These are phyloP conservation scores for Chlorencoelia australis DNA, from an alignment of 2,329 filamentous ascomycete genomes.

Conservation along the genomic window DNA sequence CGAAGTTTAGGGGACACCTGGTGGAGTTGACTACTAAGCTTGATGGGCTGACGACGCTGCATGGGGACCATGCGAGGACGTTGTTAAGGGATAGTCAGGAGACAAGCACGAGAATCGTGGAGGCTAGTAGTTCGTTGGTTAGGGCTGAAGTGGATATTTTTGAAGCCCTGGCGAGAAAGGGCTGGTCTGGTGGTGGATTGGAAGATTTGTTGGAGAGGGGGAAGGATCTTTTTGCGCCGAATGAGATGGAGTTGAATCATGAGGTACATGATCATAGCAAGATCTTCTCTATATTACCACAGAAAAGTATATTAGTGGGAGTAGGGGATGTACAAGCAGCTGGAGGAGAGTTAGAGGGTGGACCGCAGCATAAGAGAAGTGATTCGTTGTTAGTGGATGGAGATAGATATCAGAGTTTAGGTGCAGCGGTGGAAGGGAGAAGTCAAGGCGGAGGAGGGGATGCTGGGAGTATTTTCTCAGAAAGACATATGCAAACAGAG, in stretches of 20 bases:
- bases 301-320: constrained; percentile 53
- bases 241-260: constrained; percentile 27
- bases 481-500: constrained; percentile 26
- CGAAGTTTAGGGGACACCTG: constrained; percentile 50
- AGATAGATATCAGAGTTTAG: constrained; percentile 48
- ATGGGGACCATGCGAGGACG: constrained; percentile 49
- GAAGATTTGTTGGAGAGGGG: constrained; percentile 57
- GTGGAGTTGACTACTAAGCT: constrained; percentile 52
- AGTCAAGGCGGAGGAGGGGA: constrained; percentile 26
- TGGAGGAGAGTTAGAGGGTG: constrained; percentile 10
- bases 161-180: constrained; percentile 55
- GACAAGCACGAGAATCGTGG: constrained; percentile 50
- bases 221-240: constrained; percentile 47
- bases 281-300: constrained; percentile 55
- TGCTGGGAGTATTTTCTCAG: constrained; percentile 43
- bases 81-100: constrained; percentile 55
- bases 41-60: constrained; percentile 51
- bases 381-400: constrained; percentile 46
- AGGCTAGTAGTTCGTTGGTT: constrained; percentile 55
- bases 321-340: constrained; percentile 28
- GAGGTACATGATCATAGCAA: constrained; percentile 33
- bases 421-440: constrained; percentile 33
- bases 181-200: constrained; percentile 56
- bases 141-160: constrained; percentile 62
- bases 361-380: constrained; percentile 33